phyloP scores from a whole-genome alignment of 225 moss, liverwort and hornwort species.

The Neckera pumila region DNA sequence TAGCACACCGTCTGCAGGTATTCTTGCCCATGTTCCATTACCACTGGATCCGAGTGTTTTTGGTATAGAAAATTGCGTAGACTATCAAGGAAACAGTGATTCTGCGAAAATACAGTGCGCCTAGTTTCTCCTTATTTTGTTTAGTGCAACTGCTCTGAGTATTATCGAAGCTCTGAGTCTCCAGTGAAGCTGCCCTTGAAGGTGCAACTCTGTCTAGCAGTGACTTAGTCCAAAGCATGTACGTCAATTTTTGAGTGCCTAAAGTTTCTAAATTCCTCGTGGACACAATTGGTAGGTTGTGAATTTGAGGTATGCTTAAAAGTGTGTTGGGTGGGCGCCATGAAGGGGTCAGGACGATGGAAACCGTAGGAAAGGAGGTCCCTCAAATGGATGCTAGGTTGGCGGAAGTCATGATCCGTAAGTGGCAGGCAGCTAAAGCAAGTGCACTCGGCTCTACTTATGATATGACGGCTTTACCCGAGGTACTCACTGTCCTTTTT shows the following conservation, averaged over 20 bases:
- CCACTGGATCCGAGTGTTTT: not conserved
- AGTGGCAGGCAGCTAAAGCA: constrained; percentile 96
- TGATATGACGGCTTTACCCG: constrained; percentile 66
- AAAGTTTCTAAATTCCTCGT: not conserved
- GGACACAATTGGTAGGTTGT: not conserved
- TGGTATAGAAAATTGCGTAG: not conserved
- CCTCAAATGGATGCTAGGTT: constrained; percentile 90
- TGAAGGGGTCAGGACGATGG: constrained; percentile 41
- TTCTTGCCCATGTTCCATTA: not conserved
- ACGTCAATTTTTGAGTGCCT: not conserved
- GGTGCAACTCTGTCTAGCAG: not conserved
- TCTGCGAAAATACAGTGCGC: not conserved
- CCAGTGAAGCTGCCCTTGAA: not conserved
- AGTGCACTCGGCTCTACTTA: constrained; percentile 75
- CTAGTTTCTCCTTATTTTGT: not conserved
- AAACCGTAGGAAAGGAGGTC: constrained; percentile 31
- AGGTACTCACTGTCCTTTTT: constrained; percentile 22
- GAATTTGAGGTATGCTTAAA: constrained; percentile 1
- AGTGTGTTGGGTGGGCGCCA: constrained; percentile 6
- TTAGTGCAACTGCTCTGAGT: not conserved
- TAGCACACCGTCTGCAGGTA: constrained; percentile 48
- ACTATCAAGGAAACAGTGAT: not conserved
- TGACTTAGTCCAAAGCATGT: not conserved
- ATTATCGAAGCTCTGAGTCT: not conserved
- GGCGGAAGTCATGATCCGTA: constrained; percentile 74